Conservation (phyloP, 257 asterid species). For the Anisodus tanguticus region DNA sequence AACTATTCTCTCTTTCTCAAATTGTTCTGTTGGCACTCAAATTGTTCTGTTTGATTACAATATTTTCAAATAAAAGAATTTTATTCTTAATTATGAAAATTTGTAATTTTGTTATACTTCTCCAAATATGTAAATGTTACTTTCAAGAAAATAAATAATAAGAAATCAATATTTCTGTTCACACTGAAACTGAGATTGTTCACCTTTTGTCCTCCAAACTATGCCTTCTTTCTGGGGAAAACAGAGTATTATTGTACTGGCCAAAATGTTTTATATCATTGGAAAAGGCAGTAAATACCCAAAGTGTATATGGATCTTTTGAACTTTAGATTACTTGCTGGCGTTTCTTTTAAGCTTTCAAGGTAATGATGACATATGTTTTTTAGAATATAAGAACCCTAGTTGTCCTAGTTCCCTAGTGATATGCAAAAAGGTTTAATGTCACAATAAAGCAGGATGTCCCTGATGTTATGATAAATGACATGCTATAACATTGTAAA, state of each 20-base stretch:
- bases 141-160: neutral
- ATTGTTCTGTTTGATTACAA: neutral
- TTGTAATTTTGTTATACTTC: neutral
- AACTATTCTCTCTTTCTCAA: slow-evolving; percentile 12
- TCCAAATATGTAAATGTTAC: neutral
- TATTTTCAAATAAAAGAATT: neutral
- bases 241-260: neutral
- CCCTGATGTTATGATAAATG: slow-evolving; percentile 8
- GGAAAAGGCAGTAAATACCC: slow-evolving; percentile 15
- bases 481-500: neutral
- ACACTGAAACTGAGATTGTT: neutral
- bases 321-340: slow-evolving; percentile 18
- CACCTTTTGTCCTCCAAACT: neutral
- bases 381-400: neutral
- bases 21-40: neutral
- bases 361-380: neutral
- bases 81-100: neutral
- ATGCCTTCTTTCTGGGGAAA: neutral
- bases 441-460: neutral
- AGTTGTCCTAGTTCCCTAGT: neutral
- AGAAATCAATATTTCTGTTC: neutral
- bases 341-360: neutral
- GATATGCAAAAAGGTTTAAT: neutral
- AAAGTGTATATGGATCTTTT: slow-evolving; percentile 21
- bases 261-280: neutral